Evolutionary conservation across 2,329 filamentous ascomycete species (phyloP).

Genomic region (Samsoniella hepiali): DNA sequence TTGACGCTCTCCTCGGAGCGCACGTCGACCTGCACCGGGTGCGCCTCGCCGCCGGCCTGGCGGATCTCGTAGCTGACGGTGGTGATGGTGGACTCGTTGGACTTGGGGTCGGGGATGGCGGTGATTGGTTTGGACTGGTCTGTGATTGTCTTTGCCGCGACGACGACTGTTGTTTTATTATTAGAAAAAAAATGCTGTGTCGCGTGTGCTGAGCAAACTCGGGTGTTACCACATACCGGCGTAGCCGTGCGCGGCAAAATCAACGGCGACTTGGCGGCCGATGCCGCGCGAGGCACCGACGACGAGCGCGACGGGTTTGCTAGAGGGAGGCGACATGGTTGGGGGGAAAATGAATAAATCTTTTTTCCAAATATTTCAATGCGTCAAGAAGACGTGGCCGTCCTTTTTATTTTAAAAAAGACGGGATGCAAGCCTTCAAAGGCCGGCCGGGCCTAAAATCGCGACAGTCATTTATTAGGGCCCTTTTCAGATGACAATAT

Average conservation of each 20-base stretch:
- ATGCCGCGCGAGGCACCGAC: constrained; percentile 78
- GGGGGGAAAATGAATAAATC: too few species aligned
- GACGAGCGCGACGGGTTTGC: constrained; percentile 63
- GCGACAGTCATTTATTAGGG: too few species aligned
- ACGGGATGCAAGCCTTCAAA: too few species aligned
- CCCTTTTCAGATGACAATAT: constrained; percentile 5
- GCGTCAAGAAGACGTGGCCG: too few species aligned
- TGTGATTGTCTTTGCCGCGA: constrained; percentile 72
- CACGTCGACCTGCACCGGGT: constrained; percentile 67
- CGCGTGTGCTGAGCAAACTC: neutral
- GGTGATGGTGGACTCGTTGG: constrained; percentile 69
- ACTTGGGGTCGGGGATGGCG: constrained; percentile 77
- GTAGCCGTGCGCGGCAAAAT: constrained; percentile 69
- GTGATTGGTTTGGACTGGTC: constrained; percentile 53
- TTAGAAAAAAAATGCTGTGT: neutral
- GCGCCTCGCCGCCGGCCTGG: constrained; percentile 60
- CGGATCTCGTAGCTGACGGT: constrained; percentile 75
- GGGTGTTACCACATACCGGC: constrained; percentile 47
- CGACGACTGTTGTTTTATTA: constrained; percentile 54
- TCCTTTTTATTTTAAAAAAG: too few species aligned
- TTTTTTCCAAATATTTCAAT: too few species aligned
- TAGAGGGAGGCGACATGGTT: constrained; percentile 21
- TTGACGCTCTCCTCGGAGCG: constrained; percentile 61
- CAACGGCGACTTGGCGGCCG: constrained; percentile 74
- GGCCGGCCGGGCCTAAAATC: too few species aligned